phyloP scores from a whole-genome alignment of 139 green algal genomes.

The Astrephomene gubernaculifera region DNA sequence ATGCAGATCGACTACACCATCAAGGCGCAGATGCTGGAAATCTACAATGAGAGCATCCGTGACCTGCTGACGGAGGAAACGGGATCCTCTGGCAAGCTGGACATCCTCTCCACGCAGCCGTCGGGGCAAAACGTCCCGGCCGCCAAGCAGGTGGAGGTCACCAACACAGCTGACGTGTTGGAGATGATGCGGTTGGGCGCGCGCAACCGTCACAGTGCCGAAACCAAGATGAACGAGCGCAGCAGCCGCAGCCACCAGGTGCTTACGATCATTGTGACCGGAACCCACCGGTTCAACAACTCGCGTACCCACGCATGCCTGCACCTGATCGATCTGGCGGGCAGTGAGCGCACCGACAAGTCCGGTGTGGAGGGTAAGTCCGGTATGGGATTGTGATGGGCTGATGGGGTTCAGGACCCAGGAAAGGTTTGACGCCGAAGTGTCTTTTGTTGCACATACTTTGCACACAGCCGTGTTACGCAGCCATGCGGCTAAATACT shows the following conservation, averaged over 20 bases:
- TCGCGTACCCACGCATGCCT: slow-evolving; percentile 71
- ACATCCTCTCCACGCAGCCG: slow-evolving; percentile 80
- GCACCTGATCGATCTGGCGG: slow-evolving; percentile 85
- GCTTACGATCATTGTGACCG: slow-evolving; percentile 79
- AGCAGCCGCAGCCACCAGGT: slow-evolving; percentile 67
- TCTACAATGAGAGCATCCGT: slow-evolving; percentile 95
- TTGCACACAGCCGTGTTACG: no score
- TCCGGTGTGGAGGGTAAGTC: slow-evolving; percentile 46
- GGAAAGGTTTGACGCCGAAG: no score
- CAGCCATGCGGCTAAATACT: no score
- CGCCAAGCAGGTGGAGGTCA: slow-evolving; percentile 78
- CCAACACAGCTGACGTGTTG: slow-evolving; percentile 77
- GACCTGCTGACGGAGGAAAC: slow-evolving; percentile 73
- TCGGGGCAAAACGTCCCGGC: slow-evolving; percentile 86
- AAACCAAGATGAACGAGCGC: slow-evolving; percentile 94
- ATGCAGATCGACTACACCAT: slow-evolving; percentile 80
- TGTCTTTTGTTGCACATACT: no score
- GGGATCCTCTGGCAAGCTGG: slow-evolving; percentile 55
- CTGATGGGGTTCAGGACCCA: no score
- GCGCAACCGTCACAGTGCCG: slow-evolving; percentile 70
- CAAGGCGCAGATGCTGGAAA: slow-evolving; percentile 93
- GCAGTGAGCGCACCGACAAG: slow-evolving; percentile 84
- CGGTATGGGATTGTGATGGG: background rate
- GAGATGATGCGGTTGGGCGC: slow-evolving; percentile 81
- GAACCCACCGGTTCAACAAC: slow-evolving; percentile 60